Percentiles rank a stretch among this genome's conserved stretches.
phyloP scores from a whole-genome alignment of 1,284 basidiomycete species.

The Malassezia japonica region DNA sequence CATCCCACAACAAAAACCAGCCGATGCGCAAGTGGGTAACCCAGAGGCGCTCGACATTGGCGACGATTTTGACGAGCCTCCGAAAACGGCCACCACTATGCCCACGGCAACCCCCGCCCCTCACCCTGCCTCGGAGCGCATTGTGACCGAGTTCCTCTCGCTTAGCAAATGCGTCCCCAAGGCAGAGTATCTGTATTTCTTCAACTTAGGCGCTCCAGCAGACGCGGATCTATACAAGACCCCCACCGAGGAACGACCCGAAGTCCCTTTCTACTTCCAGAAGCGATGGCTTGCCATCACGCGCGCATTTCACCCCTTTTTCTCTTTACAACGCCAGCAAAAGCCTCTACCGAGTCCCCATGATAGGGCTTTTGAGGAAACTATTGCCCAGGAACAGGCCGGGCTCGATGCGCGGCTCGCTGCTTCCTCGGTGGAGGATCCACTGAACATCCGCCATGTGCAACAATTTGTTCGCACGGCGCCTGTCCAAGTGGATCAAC shows the following conservation, averaged over 20 bases:
- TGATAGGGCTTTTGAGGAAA: constrained; percentile 49
- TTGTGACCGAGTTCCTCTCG: constrained; percentile 69
- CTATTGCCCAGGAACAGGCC: constrained; percentile 49
- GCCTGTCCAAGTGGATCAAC: constrained; percentile 47
- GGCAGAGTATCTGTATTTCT: constrained; percentile 66
- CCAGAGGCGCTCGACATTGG: constrained; percentile 26
- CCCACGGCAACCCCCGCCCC: constrained; percentile 16
- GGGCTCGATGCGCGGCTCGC: constrained; percentile 49
- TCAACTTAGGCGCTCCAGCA: constrained; percentile 20
- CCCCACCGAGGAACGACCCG: background rate
- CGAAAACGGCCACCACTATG: constrained; percentile 19
- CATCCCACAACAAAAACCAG: background rate
- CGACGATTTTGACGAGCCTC: constrained; percentile 19
- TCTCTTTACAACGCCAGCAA: constrained; percentile 55
- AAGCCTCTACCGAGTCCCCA: constrained; percentile 58
- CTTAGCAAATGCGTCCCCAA: constrained; percentile 81
- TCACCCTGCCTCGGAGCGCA: constrained; percentile 1
- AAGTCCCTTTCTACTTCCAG: constrained; percentile 55
- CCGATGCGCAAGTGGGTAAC: constrained; percentile 12
- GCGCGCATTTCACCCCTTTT: constrained; percentile 69
- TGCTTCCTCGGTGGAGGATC: background rate
- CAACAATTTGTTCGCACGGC: constrained; percentile 36
- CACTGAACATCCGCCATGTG: constrained; percentile 18
- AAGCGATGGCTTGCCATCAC: constrained; percentile 83
- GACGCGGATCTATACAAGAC: constrained; percentile 1